Evolutionary conservation across 352 stramenopile genomes (phyloP).

Genomic region (Blastocystis sp.): DNA sequence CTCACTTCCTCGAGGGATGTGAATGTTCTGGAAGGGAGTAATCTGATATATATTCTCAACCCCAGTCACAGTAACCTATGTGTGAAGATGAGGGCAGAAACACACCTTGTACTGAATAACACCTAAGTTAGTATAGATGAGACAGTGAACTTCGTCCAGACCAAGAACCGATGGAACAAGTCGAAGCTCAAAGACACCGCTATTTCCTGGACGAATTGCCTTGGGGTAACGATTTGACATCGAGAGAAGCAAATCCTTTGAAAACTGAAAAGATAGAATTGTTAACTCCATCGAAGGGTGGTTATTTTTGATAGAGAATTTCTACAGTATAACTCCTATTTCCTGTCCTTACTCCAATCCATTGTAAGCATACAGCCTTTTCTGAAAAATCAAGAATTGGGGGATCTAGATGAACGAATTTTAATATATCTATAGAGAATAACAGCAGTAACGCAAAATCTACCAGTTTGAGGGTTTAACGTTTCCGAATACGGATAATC

Average conservation of each 20-base stretch:
- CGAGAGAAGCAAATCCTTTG: background rate
- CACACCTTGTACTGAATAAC: background rate
- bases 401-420: background rate
- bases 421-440: background rate
- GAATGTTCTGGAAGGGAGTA: background rate
- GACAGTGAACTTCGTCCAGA: background rate
- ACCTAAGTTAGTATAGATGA: slow-evolving; percentile 37
- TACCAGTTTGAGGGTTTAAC: background rate
- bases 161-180: background rate
- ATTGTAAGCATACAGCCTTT: slow-evolving; percentile 31
- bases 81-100: background rate
- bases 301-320: slow-evolving; percentile 3
- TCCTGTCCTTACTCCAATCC: background rate
- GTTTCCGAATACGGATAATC: background rate
- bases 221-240: background rate
- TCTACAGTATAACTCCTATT: background rate
- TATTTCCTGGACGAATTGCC: background rate
- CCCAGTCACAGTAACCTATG: background rate
- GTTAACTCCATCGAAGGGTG: background rate
- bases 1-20: slow-evolving; percentile 16
- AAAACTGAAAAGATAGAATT: slow-evolving; percentile 41
- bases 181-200: background rate
- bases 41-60: background rate
- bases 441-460: background rate
- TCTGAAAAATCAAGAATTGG: slow-evolving; percentile 29